Percentiles rank a stretch among this genome's conserved stretches.
These are phyloP conservation scores for Pichia thaimueangensis DNA, from an alignment of 805 yeast genomes.

Conservation along the genomic window DNA sequence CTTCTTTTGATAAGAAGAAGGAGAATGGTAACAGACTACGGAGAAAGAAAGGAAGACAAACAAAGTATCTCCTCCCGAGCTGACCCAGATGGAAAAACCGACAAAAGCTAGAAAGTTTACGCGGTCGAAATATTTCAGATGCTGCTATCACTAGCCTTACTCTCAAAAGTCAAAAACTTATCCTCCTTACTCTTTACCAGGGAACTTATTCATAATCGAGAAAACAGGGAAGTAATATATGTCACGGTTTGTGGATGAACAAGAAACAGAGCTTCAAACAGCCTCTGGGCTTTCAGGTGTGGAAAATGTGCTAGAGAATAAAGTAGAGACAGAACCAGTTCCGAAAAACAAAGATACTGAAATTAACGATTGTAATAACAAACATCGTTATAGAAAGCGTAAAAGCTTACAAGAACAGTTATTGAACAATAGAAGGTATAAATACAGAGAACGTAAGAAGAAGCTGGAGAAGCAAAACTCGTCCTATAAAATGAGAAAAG, in stretches of 20 bases:
- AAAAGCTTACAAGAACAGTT: constrained; percentile 39
- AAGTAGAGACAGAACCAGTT: constrained; percentile 5
- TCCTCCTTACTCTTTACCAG: too few relatives aligned
- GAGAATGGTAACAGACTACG: too few relatives aligned
- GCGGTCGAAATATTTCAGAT: too few relatives aligned
- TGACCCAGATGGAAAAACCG: too few relatives aligned
- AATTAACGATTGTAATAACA: constrained; percentile 11
- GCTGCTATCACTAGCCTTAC: too few relatives aligned
- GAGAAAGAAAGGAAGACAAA: too few relatives aligned
- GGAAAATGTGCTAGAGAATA: constrained; percentile 10
- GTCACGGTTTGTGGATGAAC: constrained; percentile 12
- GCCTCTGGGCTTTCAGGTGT: not conserved
- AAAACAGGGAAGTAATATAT: too few relatives aligned
- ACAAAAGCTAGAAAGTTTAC: too few relatives aligned
- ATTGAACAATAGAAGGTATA: constrained; percentile 30
- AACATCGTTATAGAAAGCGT: constrained; percentile 17
- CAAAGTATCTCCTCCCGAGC: too few relatives aligned
- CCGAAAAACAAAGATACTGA: constrained; percentile 11
- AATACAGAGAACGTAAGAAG: constrained; percentile 26
- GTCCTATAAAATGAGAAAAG: constrained; percentile 34
- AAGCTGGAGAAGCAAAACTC: constrained; percentile 35
- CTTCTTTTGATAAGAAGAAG: too few relatives aligned
- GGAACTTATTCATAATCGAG: too few relatives aligned
- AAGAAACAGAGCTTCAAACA: constrained; percentile 15
- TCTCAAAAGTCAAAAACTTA: too few relatives aligned